Evolutionary conservation across 495 filamentous ascomycete species (phyloP), one percentile per base, ranked within the genome.

Genomic region (Annulohypoxylon stygium): DNA sequence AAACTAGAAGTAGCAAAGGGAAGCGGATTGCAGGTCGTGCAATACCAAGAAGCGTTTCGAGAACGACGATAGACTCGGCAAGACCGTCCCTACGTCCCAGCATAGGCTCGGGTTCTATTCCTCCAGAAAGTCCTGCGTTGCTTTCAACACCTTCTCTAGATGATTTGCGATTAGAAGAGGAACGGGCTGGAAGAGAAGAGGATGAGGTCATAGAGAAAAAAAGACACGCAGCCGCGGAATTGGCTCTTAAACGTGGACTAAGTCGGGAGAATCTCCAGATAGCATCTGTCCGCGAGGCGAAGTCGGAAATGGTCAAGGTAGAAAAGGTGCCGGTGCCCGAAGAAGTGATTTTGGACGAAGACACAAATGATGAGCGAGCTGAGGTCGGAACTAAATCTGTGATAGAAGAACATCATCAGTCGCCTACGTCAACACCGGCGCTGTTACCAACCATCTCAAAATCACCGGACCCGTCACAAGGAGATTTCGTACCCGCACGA

Each of bases 101-200:
- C 53, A 70, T 76, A 18, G 69, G 77, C 65, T 76, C 80, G 43
- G 80, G 73, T 20, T 78, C 81, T 18, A 72, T 76, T 23, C 74
- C 77, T 43, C 79, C 74, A 54, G 79, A 79, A 47, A 81, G 80
- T 59, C 75, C 77, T 20, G 78, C 81, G 47, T 50, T 79, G n/a
- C 58, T 64, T 30, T 61, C 75, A 14, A 80, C 82, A 0, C 86
- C 89, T 3, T 91, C 93, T 2, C 83, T 97, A 25, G 86, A 86
- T 11, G 92, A 96, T 71, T 75, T 97, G 25, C 89, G 91, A 73
- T 84, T 86, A 53, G 94, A 98, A 78, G 95, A 98, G 70, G 88
- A 93, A 47, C 86, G 82, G 23, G 81, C 89, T 0, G 87, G 86
- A 68, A 77, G 81, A 41, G 86, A 93, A 78, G 93, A 98, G 75